phyloP scores from a whole-genome alignment of 2,329 filamentous ascomycete genomes.

The Pestalotiopsis sp. region DNA sequence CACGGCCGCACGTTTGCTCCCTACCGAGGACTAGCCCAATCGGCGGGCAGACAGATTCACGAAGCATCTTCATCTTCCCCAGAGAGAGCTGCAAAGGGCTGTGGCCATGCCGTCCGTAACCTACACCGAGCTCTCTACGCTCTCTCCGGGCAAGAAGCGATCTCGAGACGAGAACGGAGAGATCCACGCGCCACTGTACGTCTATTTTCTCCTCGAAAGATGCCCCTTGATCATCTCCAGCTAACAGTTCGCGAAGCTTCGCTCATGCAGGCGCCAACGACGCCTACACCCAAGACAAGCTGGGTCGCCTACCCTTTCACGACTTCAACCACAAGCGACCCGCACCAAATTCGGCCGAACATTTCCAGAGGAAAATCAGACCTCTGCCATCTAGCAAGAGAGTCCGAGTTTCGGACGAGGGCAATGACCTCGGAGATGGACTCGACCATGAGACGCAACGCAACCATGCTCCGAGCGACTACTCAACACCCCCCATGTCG shows the following conservation, averaged over 20 bases:
- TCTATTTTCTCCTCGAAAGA: neutral
- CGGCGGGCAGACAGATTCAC: neutral
- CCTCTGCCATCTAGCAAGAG: conserved; percentile 30
- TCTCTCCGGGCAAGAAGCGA: conserved; percentile 37
- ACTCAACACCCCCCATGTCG: conserved; percentile 18
- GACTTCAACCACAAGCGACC: conserved; percentile 2
- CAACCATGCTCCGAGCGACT: conserved; percentile 16
- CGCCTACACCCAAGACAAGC: conserved; percentile 20
- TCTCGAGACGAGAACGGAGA: conserved; percentile 36
- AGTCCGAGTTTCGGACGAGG: conserved; percentile 24
- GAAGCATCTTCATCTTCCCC: neutral
- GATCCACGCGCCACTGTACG: conserved; percentile 30
- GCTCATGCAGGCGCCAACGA: conserved; percentile 20
- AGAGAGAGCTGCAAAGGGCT: neutral
- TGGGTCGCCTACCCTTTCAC: conserved; percentile 25
- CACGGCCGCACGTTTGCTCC: neutral
- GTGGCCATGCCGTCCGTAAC: conserved; percentile 39
- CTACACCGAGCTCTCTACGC: conserved; percentile 29
- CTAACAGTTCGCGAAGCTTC: conserved; percentile 21
- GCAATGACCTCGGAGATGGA: conserved; percentile 14
- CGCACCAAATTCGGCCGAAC: conserved; percentile 14
- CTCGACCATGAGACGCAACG: neutral
- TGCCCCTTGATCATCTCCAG: neutral
- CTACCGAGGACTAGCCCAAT: neutral
- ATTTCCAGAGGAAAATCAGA: conserved; percentile 27